Percentiles rank a stretch among this genome's conserved stretches.
These are phyloP conservation scores for Glebionis coronaria DNA, from an alignment of 129 eudicot species.

Conservation along the genomic window DNA sequence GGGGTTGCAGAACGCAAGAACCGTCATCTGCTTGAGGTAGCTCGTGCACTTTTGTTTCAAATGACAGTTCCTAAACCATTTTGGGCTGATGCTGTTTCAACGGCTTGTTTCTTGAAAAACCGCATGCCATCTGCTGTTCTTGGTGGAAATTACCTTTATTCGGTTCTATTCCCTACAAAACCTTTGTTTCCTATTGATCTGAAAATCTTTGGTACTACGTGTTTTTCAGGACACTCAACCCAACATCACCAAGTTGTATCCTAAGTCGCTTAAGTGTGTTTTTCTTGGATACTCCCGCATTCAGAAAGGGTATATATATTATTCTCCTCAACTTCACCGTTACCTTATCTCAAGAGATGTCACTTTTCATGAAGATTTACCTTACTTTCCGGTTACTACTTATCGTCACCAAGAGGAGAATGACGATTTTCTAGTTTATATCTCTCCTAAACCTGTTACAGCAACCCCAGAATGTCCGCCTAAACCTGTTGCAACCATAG, in stretches of 20 bases:
- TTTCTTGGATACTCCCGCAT: neutral
- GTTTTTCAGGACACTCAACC: neutral
- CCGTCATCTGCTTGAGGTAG: slow-evolving; percentile 5
- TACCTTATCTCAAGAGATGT: neutral
- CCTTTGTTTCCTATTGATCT: neutral
- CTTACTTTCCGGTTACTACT: neutral
- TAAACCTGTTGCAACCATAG: too few species aligned
- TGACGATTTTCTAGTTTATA: neutral
- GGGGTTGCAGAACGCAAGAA: neutral
- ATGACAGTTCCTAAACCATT: neutral
- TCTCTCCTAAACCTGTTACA: neutral
- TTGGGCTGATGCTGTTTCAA: neutral
- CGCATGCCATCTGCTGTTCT: too few species aligned
- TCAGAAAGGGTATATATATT: neutral
- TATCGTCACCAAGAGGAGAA: neutral
- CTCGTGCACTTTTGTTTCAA: neutral
- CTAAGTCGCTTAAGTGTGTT: neutral
- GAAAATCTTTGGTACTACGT: neutral
- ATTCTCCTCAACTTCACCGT: neutral
- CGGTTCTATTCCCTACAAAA: too few species aligned
- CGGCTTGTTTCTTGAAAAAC: neutral
- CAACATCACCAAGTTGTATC: neutral
- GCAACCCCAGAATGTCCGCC: too few species aligned
- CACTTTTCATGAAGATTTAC: neutral
- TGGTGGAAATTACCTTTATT: too few species aligned